Evolutionary conservation across 169 alveolate genomes (phyloP), one percentile per base, ranked within the genome.

Genomic region (Plasmodium adleri): DNA sequence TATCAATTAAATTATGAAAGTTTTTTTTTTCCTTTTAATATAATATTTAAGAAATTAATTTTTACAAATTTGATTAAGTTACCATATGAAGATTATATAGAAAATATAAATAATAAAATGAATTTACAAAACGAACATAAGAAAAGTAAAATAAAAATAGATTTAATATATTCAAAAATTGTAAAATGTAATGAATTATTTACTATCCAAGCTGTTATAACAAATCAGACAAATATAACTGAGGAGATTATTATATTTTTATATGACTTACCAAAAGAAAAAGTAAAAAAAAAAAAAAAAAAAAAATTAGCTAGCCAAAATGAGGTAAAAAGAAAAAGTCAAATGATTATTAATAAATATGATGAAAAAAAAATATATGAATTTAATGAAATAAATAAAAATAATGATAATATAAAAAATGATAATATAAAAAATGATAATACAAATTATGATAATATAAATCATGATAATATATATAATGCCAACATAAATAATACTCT

Each of bases 171-270:
- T 56, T 47, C 67, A n/a, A 67, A 62, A 80, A 80, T 72, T 43
- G 90, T 71, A 80, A 80, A 68, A 68, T 80, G 63, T 17, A 80
- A 80, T 26, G 90, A 80, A 63, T 3, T 17, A 26, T 80, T 80
- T 80, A 72, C 54, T 22, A 64, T 80, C 12, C 83, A 80, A 43
- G 52, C 90, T 47, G 66, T 80, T 15, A 80, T 80, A 67, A 80
- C 85, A 17, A 80, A 80, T 68, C 73, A 80, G 39, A 70, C 90
- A 22, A 80, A 80, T 68, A 80, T 80, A 49, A 80, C 90, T 10
- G 90, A 80, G 63, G 90, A 80, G 58, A 58, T 80, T 67, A 68
- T 80, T 56, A 80, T 80, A 32, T 80, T 80, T 80, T 54, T 80
- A 72, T 80, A 80, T 50, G 90, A 80, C 52, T 43, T 62, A 24